Evolutionary conservation across 306 rosid genomes (phyloP).

Genomic region (Dalbergia cochinchinensis): DNA sequence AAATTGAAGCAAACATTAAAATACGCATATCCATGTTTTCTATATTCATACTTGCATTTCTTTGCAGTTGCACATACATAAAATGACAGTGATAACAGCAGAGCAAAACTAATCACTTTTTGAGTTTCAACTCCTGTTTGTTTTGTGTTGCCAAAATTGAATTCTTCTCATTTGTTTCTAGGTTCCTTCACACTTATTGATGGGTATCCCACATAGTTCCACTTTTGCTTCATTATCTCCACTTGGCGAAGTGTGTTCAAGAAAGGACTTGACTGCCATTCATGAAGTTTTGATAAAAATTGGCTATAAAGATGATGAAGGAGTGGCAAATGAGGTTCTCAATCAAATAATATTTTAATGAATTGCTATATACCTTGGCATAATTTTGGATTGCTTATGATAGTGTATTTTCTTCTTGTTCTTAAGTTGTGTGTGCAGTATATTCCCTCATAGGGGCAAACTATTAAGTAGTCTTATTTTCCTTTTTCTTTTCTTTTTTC

Average conservation of each 20-base stretch:
- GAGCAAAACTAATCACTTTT: background rate
- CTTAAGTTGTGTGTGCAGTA: background rate
- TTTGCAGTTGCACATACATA: background rate
- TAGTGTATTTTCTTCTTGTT: background rate
- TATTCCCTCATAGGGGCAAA: background rate
- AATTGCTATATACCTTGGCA: background rate
- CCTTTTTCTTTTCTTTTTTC: too few species aligned
- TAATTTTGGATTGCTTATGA: background rate
- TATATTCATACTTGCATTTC: conserved; percentile 12
- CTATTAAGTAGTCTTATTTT: background rate
- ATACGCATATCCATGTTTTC: background rate
- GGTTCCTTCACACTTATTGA: conserved; percentile 78
- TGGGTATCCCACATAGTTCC: conserved; percentile 72
- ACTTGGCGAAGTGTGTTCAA: conserved; percentile 81
- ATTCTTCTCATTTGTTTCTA: conserved; percentile 40
- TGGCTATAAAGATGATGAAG: conserved; percentile 86
- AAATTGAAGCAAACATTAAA: background rate
- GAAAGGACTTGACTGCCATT: conserved; percentile 81
- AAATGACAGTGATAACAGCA: too few species aligned
- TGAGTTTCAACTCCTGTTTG: conserved; percentile 14
- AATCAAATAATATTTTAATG: conserved; percentile 27
- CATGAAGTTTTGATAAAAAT: conserved; percentile 74
- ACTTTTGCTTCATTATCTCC: conserved; percentile 64
- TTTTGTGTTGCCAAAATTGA: conserved; percentile 11
- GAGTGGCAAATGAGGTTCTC: conserved; percentile 77